Base-by-base conservation (phyloP, 2,329 filamentous ascomycete species). In the Venturiaceae sp. region DNA sequence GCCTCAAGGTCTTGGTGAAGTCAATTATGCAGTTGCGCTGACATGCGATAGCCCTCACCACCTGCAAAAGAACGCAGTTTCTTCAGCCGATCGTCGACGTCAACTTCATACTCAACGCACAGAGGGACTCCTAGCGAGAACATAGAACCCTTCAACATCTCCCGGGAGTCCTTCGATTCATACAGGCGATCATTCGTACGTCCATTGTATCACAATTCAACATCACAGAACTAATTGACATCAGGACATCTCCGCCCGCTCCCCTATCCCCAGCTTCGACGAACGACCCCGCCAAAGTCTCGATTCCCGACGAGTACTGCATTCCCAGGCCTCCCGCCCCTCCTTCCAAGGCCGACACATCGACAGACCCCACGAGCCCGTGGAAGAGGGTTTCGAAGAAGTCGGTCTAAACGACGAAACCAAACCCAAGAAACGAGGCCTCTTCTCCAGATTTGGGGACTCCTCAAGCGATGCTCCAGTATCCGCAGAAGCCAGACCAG, bases 111-210 rank as follows among this genome's bases (percentile, higher is more conserved):
- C 39, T 79, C 78, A 32, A 81, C 57, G 28, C 80, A 83, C 68
- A 77, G 82, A 59, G 84, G 81, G 68, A 83, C 87, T 65, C 77
- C 89, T 60, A 84, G 85, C 66, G 90, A 95, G 62, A 92, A 91
- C 65, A 50, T 6, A 13, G 92, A 97, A 69, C 91, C 88, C 14
- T 97, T 97, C 71, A 90, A 88, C 63, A 97, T 97, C 70, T 96
- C 92, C 37, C 83, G 92, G 67, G 94, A 97, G 75, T 96, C 92
- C 1, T 97, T 97, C 68, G 94, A 97, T 71, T 96, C 92, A 3
- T 97, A 97, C 74, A 82, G 94, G 63, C 85, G 94, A 67, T 96
- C 92, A 63, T 97, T 97, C 77, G 92, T 96, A 81, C 65, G 87
- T 50, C n/a, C 26, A 44, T 2, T 56, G 44, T 19, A 39, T 44